Evolutionary conservation across 345 rosid genomes (phyloP).

Genomic region (Orychophragmus violaceus): DNA sequence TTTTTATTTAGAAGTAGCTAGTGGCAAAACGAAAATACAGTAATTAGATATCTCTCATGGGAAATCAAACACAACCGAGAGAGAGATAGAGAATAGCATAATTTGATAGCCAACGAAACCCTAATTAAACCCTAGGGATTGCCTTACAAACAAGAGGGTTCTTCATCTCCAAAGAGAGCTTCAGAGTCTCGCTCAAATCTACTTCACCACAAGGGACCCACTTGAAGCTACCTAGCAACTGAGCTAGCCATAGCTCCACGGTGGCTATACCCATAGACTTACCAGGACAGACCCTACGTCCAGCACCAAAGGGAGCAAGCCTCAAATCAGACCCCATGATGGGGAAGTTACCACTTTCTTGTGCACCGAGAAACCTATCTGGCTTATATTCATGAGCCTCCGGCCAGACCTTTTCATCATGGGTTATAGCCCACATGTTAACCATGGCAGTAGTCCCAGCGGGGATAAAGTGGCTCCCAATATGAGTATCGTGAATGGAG

Average conservation of each 20-base stretch:
- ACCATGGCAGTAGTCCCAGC: conserved; percentile 90
- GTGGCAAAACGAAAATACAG: neutral
- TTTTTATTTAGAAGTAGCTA: neutral
- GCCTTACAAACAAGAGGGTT: conserved; percentile 35
- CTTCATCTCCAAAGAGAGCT: conserved; percentile 64
- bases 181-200: conserved; percentile 44
- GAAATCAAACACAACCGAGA: neutral
- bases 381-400: conserved; percentile 26
- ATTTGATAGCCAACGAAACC: neutral
- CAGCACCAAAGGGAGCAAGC: conserved; percentile 69
- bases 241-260: conserved; percentile 32
- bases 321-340: conserved; percentile 58
- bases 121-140: conserved; percentile 18
- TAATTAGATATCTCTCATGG: neutral
- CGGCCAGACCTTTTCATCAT: conserved; percentile 38
- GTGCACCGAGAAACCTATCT: conserved; percentile 22
- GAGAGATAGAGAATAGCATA: neutral
- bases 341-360: conserved; percentile 27
- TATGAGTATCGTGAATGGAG: conserved; percentile 55
- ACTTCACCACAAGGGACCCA: conserved; percentile 32
- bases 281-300: conserved; percentile 68
- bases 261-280: conserved; percentile 56
- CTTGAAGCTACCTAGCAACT: conserved; percentile 19
- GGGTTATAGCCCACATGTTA: conserved; percentile 89
- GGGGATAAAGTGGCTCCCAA: conserved; percentile 47